phyloP scores from a whole-genome alignment of 768 basidiomycete species.

The Tremella mesenterica region DNA sequence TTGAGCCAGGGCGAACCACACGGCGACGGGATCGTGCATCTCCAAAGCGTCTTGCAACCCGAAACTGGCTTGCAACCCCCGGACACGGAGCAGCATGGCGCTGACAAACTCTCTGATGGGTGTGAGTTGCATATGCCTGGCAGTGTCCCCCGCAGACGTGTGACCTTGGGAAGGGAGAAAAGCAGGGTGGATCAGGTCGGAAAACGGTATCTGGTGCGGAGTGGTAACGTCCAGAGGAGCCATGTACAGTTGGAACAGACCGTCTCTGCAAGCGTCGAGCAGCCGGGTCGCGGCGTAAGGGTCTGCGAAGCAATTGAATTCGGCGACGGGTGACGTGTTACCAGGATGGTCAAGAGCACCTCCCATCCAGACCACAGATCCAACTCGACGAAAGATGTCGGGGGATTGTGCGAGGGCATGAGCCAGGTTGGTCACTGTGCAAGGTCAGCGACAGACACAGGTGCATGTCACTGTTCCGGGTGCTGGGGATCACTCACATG shows the following conservation, averaged over 20 bases:
- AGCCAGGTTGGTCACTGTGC: slow-evolving; percentile 74
- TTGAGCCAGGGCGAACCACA: slow-evolving; percentile 67
- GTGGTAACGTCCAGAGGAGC: slow-evolving; percentile 77
- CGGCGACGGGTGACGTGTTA: slow-evolving; percentile 69
- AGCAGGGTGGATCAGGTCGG: slow-evolving; percentile 53
- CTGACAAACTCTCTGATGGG: slow-evolving; percentile 60
- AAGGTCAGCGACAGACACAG: too few species aligned
- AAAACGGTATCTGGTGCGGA: slow-evolving; percentile 66
- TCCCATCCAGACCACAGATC: slow-evolving; percentile 82
- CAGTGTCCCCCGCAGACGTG: neutral
- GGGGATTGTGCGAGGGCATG: slow-evolving; percentile 55
- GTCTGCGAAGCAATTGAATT: slow-evolving; percentile 76
- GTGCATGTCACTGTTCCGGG: neutral
- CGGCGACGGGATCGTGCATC: slow-evolving; percentile 78
- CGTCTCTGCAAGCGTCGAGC: slow-evolving; percentile 49
- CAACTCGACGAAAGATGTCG: slow-evolving; percentile 50
- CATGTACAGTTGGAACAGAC: slow-evolving; percentile 44
- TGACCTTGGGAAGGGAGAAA: slow-evolving; percentile 1
- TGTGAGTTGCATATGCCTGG: slow-evolving; percentile 5
- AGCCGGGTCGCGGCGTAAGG: slow-evolving; percentile 72
- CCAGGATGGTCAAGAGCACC: slow-evolving; percentile 85
- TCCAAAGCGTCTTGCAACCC: slow-evolving; percentile 74
- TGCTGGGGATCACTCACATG: slow-evolving; percentile 29
- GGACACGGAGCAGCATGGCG: slow-evolving; percentile 63
- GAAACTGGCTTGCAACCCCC: slow-evolving; percentile 67